phyloP scores from a whole-genome alignment of 1,284 basidiomycete genomes.

The Rugosomyces carneus region DNA sequence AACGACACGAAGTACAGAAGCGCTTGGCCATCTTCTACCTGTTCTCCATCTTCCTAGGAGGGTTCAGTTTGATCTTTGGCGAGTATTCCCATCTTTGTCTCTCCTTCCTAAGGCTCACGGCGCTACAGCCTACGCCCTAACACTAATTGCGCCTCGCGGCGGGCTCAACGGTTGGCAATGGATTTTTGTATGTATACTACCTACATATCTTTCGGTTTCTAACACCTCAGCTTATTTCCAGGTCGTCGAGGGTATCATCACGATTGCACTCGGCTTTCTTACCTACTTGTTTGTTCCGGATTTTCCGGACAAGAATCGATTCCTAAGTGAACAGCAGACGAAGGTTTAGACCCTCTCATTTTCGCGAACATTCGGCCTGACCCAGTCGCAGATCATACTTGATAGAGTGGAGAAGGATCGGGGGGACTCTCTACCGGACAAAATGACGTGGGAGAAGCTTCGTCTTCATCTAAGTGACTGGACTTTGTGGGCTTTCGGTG shows the following conservation, averaged over 20 bases:
- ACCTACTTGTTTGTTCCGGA: constrained; percentile 32
- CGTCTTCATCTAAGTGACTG: constrained; percentile 30
- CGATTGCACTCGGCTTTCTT: constrained; percentile 29
- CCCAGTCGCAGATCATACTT: constrained; percentile 22
- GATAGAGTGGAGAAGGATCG: constrained; percentile 32
- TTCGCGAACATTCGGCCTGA: neutral
- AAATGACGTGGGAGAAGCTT: constrained; percentile 26
- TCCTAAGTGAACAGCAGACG: constrained; percentile 30
- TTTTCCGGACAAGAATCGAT: constrained; percentile 35
- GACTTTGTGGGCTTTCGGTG: constrained; percentile 34
- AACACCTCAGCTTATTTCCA: constrained; percentile 4
- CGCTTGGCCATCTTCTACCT: constrained; percentile 35
- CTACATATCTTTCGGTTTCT: neutral
- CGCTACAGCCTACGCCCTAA: constrained; percentile 27
- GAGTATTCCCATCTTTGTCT: neutral
- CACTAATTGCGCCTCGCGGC: constrained; percentile 25
- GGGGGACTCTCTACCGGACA: constrained; percentile 33
- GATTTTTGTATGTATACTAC: constrained; percentile 28
- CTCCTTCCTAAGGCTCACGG: neutral
- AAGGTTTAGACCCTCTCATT: constrained; percentile 10
- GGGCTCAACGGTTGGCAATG: constrained; percentile 34
- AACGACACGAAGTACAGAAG: constrained; percentile 37
- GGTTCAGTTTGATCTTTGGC: constrained; percentile 33
- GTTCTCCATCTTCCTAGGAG: constrained; percentile 30
- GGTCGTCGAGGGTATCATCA: constrained; percentile 36